These are phyloP conservation scores for Malbranchea cinnamomea DNA, from an alignment of 2,329 filamentous ascomycete species.

Conservation along the genomic window DNA sequence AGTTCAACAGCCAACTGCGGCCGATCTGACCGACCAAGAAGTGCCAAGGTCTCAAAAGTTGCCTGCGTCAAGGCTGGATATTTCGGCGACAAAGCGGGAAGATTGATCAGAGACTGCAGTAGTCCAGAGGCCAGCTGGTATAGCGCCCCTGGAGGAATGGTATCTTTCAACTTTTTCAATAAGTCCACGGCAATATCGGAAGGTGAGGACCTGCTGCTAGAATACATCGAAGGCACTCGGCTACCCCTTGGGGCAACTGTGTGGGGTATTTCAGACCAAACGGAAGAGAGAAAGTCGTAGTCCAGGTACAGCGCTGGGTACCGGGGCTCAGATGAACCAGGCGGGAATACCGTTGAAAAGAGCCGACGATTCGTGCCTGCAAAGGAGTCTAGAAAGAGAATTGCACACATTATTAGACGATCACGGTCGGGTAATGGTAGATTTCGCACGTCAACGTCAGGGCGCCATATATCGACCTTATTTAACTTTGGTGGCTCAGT, in stretches of 20 bases:
- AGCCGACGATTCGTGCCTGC: conserved; percentile 1
- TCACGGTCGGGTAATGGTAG: conserved; percentile 6
- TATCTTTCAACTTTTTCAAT: conserved; percentile 1
- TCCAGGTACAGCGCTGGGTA: conserved; percentile 9
- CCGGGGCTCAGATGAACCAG: conserved; percentile 4
- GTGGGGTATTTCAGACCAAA: background rate
- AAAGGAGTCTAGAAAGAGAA: conserved; percentile 10
- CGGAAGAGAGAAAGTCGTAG: conserved; percentile 8
- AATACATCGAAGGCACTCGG: too few relatives aligned
- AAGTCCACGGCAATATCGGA: conserved; percentile 6
- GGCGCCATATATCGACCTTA: background rate
- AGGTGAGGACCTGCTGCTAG: too few relatives aligned
- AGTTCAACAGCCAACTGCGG: conserved; percentile 9
- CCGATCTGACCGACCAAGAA: conserved; percentile 9
- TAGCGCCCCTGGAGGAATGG: conserved; percentile 7
- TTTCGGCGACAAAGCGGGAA: background rate
- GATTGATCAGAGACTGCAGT: conserved; percentile 3
- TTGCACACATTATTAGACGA: conserved; percentile 9
- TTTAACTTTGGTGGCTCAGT: background rate
- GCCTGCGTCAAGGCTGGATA: conserved; percentile 3
- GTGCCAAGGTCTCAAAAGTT: conserved; percentile 6
- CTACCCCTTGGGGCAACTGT: too few relatives aligned
- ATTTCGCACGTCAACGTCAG: background rate
- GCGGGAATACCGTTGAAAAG: conserved; percentile 5
- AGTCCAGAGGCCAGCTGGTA: conserved; percentile 6